Evolutionary conservation across 495 filamentous ascomycete genomes (phyloP), one percentile per base, ranked within the genome.

Genomic region (Evernia prunastri): DNA sequence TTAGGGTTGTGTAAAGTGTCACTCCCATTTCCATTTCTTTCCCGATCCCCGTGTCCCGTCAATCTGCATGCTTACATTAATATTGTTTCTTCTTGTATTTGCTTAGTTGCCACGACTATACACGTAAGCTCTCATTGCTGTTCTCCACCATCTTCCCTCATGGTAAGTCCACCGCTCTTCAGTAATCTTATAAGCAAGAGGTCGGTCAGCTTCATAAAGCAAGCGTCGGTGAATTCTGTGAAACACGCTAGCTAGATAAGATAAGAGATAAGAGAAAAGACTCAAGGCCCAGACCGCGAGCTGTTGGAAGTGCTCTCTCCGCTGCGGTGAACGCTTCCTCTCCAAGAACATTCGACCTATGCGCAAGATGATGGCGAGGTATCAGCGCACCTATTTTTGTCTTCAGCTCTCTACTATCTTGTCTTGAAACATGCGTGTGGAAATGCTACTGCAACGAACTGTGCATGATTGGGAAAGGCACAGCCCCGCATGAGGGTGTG

Each of bases 391-490:
- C 27, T 51, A 51, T 51, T 25, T 23, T 25, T 8, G 15, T 31
- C 12, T 53, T 17, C 23, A 25, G 8, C 13, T 4, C 27, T 31
- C 5, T 13, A 18, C 18, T 33, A 29, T 29, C 6, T 20, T 33
- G 1, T 8, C 18, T 20, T 33, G 47, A 51, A 51, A 51, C 47
- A 51, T 29, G 47, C 47, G 15, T 15, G 47, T 51, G 0, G 29
- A 15, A 11, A 29, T 51, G 12, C 47, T 29, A 29, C 47, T 51
- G 47, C 47, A 51, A 51, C 51, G 51, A 33, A 17, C 13, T 17
- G 29, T 54, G 51, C 29, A 54, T 54, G 51, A 54, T 33, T 17
- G 29, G 29, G 27, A 54, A 6, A 54, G 51, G 51, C 51, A 54
- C 51, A 33, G 51, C 51, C 51, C 29, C 15, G 1, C 51, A 54